phyloP scores from a whole-genome alignment of 306 rosid genomes.

The Sphenostylis stenocarpa region DNA sequence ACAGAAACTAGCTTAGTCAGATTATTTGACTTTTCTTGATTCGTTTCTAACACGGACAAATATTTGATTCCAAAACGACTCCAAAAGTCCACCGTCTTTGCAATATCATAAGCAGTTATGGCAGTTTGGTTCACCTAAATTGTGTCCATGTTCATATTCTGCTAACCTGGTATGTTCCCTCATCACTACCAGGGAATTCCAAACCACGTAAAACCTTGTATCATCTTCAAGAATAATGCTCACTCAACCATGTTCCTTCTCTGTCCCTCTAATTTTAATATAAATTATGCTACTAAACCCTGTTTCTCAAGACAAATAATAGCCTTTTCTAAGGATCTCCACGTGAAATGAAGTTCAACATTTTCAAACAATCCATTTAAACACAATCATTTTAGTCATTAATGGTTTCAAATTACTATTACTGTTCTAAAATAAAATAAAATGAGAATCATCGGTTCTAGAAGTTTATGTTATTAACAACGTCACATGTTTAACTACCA shows the following conservation, averaged over 20 bases:
- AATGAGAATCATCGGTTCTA: background rate
- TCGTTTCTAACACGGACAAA: slow-evolving; percentile 38
- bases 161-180: slow-evolving; percentile 23
- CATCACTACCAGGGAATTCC: slow-evolving; percentile 1
- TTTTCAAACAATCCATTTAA: too few relatives aligned
- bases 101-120: slow-evolving; percentile 35
- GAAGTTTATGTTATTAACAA: background rate
- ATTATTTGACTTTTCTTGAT: slow-evolving; percentile 42
- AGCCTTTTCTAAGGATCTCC: slow-evolving; percentile 26
- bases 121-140: slow-evolving; percentile 44
- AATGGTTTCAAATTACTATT: background rate
- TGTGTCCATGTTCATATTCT: slow-evolving; percentile 7
- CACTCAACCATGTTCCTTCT: background rate
- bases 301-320: background rate
- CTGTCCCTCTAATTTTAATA: background rate
- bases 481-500: too few relatives aligned
- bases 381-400: background rate
- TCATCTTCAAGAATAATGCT: background rate
- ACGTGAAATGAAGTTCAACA: too few relatives aligned
- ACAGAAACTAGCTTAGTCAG: slow-evolving; percentile 39
- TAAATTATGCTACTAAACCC: background rate
- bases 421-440: background rate
- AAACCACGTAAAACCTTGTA: slow-evolving; percentile 9
- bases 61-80: slow-evolving; percentile 39
- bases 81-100: slow-evolving; percentile 41